Conservation (phyloP, 805 yeast species). For the Starmerella bacillaris region DNA sequence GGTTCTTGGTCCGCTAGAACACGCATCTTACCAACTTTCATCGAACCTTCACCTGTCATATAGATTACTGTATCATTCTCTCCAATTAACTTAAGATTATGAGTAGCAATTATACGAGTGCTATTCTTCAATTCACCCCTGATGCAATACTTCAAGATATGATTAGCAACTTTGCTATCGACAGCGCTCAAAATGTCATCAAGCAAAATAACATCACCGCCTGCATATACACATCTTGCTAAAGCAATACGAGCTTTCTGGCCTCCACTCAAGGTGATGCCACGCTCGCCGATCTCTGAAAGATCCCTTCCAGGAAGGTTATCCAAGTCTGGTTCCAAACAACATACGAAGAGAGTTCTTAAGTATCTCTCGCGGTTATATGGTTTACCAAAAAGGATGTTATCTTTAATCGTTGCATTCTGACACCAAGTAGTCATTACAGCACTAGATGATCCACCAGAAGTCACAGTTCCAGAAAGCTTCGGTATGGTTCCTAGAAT, state of each 20-base stretch:
- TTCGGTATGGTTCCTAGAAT: slow-evolving; percentile 54
- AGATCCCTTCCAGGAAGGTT: slow-evolving; percentile 54
- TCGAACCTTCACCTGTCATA: slow-evolving; percentile 39
- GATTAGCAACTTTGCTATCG: slow-evolving; percentile 69
- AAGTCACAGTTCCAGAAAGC: slow-evolving; percentile 32
- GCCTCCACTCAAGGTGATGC: slow-evolving; percentile 78
- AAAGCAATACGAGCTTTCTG: slow-evolving; percentile 73
- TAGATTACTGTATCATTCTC: slow-evolving; percentile 55
- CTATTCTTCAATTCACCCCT: slow-evolving; percentile 36
- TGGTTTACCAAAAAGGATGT: slow-evolving; percentile 49
- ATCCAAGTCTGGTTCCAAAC: slow-evolving; percentile 46
- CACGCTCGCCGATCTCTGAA: slow-evolving; percentile 69
- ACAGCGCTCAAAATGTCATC: slow-evolving; percentile 82
- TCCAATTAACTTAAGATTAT: slow-evolving; percentile 54
- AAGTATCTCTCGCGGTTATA: slow-evolving; percentile 36
- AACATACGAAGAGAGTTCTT: slow-evolving; percentile 42
- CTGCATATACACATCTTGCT: slow-evolving; percentile 64
- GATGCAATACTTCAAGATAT: slow-evolving; percentile 53
- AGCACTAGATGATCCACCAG: slow-evolving; percentile 35
- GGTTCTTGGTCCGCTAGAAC: slow-evolving; percentile 27
- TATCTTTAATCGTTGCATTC: slow-evolving; percentile 58
- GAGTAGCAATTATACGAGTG: slow-evolving; percentile 69
- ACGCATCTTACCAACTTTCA: slow-evolving; percentile 42
- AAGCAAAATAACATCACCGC: slow-evolving; percentile 44
- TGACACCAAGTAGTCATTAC: slow-evolving; percentile 73